Evolutionary conservation across 2,329 filamentous ascomycete species (phyloP), one percentile per base, ranked within the genome.

Genomic region (Sporothrix phasma): DNA sequence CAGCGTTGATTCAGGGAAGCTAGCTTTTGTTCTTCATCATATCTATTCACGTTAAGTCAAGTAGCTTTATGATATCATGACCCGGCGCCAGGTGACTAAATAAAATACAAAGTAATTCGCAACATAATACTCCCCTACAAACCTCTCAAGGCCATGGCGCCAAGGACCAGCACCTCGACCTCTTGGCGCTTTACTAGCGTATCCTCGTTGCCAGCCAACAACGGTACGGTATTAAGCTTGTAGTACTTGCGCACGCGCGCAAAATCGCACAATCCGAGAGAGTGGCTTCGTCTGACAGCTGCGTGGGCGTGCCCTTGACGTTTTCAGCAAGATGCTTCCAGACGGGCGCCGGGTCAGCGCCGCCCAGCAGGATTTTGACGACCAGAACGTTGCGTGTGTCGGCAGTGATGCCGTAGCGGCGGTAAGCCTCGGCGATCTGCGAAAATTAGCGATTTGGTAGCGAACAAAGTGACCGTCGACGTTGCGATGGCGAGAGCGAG

Each of bases 361-460:
- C 75, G 0, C 79, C 78, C 17, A 81, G 79, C 10, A 86, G 81
- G 26, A 97, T 80, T 73, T 97, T 97, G 71, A 97, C 80, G 6
- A 90, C 86, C 2, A 97, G 77, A n/a, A 99, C 76, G 69, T 87
- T 76, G 51, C 81, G 86, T 2, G 88, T 94, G 11, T 80, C 77
- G 13, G 90, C 84, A 0, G 83, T 79, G 65, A 97, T 86, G 56
- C 94, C 94, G 72, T 94, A 96, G 62, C 88, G 87, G 37, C 90
- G 88, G 76, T 97, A 97, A 0, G 92, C 88, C 70, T 97, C 92
- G 61, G 91, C 84, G 71, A 99, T 97, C 91, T 95, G 69, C 1
- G 13, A 4, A 13, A 17, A 26, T 45, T 3, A 53, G 43, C 29
- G 5, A 29, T 49, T 31, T 7, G 13, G 19, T 3, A 13, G 24